Percentiles rank a stretch among this genome's conserved stretches.
Evolutionary conservation across 2,329 filamentous ascomycete species (phyloP).

Genomic region (Ceratocystis albifundus): DNA sequence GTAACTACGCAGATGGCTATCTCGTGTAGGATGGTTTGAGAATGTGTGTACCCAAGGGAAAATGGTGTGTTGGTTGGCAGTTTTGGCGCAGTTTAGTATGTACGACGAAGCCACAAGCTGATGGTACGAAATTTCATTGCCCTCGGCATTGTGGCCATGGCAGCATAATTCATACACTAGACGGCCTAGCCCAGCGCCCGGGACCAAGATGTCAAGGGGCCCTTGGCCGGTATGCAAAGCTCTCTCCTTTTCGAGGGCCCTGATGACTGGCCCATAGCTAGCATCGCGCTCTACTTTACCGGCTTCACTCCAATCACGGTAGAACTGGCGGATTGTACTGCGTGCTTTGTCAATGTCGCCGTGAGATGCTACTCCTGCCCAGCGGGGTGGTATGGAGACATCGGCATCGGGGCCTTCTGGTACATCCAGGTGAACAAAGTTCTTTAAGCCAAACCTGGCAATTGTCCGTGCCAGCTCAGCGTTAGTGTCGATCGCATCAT

Average conservation of each 20-base stretch:
- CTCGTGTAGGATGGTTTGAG: conserved; percentile 66
- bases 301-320: conserved; percentile 82
- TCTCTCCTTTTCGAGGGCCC: conserved; percentile 46
- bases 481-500: conserved; percentile 81
- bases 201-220: conserved; percentile 61
- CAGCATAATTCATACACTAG: conserved; percentile 77
- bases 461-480: conserved; percentile 73
- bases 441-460: conserved; percentile 53
- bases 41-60: conserved; percentile 82
- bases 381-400: conserved; percentile 46
- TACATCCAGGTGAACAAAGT: conserved; percentile 38
- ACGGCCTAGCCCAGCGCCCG: conserved; percentile 78
- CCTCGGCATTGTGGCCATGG: conserved; percentile 63
- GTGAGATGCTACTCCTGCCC: conserved; percentile 58
- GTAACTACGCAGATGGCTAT: conserved; percentile 63
- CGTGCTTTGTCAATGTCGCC: conserved; percentile 80
- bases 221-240: conserved; percentile 23
- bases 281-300: conserved; percentile 62
- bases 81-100: conserved; percentile 56
- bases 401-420: conserved; percentile 28
- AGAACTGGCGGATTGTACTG: conserved; percentile 86
- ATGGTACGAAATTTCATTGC: conserved; percentile 95
- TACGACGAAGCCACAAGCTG: conserved; percentile 78
- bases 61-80: conserved; percentile 54
- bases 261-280: conserved; percentile 64